Base-by-base conservation (phyloP, 805 yeast species). In the Nakazawaea wyomingensis region DNA sequence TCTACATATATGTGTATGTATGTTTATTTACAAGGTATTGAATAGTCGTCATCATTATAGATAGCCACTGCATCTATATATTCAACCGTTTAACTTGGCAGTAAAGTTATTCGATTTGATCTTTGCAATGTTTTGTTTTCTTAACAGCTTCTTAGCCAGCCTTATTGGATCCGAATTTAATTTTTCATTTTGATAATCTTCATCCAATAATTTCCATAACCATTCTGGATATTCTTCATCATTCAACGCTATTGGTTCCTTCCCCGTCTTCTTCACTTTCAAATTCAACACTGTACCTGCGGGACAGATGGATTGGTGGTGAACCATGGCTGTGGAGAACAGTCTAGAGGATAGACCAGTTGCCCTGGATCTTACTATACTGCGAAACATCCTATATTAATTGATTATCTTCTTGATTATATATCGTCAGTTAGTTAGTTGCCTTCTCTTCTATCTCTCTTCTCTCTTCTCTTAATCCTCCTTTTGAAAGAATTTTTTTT, bases 141-240 rank as follows among this genome's bases (percentile, higher is more conserved):
- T 76, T 53, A 88, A 69, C 55, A 78, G 75, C 58, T 76, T 85
- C 57, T 84, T 77, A 62, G 91, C 85, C 50, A 71, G 71, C 65
- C 74, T 74, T 39, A 81, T 70, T 32, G 87, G 86, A 44, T 77
- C 77, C 19, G 68, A 69, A 39, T 75, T 80, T 30, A 83, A 68
- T 50, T 74, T 68, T 21, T 68, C 74, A 44, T 71, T 68, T 55
- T 77, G 80, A n/a, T 75, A 75, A 30, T 75, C 74, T 40, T 74
- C 68, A 60, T 90, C 95, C 26, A 89, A 72, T 37, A 86, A 69
- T 4, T 74, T 77, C 98, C 98, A 93, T 41, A 91, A 71, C 99
- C 99, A 91, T 35, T 74, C 85, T 4, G 99, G 99, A 58, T 91
- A 91, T 54, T 90, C 96, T 30, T 69, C 69, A 59, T 93, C 98